Conservation (phyloP, 2,329 filamentous ascomycete species). For the Geosmithia morbida region DNA sequence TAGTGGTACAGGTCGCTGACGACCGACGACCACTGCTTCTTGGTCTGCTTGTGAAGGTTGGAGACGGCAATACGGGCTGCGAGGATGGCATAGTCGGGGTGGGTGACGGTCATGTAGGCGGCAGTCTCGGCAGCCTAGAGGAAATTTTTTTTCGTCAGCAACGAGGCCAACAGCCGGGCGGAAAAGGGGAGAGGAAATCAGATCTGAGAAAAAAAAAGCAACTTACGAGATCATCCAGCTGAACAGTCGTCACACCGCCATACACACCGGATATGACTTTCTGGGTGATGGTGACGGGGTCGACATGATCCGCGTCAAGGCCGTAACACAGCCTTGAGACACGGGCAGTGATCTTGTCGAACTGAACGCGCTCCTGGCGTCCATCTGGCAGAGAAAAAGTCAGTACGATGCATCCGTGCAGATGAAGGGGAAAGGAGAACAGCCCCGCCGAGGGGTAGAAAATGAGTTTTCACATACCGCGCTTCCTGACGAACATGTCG, state of each 20-base stretch:
- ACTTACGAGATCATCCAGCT: conserved; percentile 90
- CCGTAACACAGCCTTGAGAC: conserved; percentile 97
- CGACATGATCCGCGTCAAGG: conserved; percentile 85
- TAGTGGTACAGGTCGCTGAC: conserved; percentile 90
- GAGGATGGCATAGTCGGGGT: conserved; percentile 97
- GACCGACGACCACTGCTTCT: conserved; percentile 98
- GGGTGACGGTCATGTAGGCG: conserved; percentile 98
- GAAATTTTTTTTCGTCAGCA: not conserved
- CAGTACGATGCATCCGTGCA: not conserved
- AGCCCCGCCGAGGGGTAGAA: not conserved
- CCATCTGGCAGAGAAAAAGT: conserved; percentile 50
- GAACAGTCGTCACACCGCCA: conserved; percentile 89
- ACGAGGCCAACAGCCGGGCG: conserved; percentile 6
- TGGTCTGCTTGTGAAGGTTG: conserved; percentile 99
- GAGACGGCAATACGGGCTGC: conserved; percentile 97
- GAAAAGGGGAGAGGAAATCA: not conserved
- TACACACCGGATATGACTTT: conserved; percentile 99
- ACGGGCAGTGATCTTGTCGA: conserved; percentile 99
- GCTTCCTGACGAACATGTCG: conserved; percentile 49
- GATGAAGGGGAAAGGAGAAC: not conserved
- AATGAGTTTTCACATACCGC: conserved; percentile 30
- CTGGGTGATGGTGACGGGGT: conserved; percentile 94
- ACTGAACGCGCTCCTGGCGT: conserved; percentile 98
- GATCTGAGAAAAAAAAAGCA: not conserved
- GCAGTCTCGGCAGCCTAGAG: conserved; percentile 89